Evolutionary conservation across 2,329 filamentous ascomycete species (phyloP), one percentile per base, ranked within the genome.

Genomic region (Penicillium sp.): DNA sequence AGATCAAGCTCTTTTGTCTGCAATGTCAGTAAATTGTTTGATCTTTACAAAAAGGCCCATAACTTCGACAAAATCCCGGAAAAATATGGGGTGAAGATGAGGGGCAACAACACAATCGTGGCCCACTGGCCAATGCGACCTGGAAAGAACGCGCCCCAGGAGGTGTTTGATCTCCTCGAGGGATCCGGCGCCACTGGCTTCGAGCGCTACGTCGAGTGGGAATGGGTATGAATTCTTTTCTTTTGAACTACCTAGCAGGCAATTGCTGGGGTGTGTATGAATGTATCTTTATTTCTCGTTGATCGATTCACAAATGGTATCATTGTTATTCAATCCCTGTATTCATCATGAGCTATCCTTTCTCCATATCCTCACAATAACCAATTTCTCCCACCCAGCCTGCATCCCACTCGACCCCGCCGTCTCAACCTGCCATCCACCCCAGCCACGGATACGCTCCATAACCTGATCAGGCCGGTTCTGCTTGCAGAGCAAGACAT

Each of bases 331-430:
- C 10, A 19, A 36, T 23, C 15, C 16, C n/a, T 41, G 6, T 11
- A 25, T 19, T 39, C 25, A 11, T 19, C 33, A 53, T 15, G 27
- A 38, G 15, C 4, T 11, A 39, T 60, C 53, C 15, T 66, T 65
- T 68, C 85, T 84, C 89, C 91, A 96, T 71, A 96, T 89, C 71
- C 92, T 85, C 65, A 97, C 79, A 67, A 99, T 89, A 70, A 92
- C 88, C 74, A 99, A 79, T 77, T 89, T 95, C 79, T 99, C 94
- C 92, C 93, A 96, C 0, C 94, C 94, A 31, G 89, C 93, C 73
- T 89, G 86, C 79, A 88, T 91, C 48, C 93, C 93, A 74, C 91
- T 97, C 53, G 82, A 83, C 7, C 90, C 88, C 5, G 96, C 92
- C 19, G 84, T 90, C 72, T 92, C 86, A 10, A 85, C 90, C 60